These are phyloP conservation scores for Lolium multiflorum DNA, from an alignment of 176 grass and related monocot genomes.

Conservation along the genomic window DNA sequence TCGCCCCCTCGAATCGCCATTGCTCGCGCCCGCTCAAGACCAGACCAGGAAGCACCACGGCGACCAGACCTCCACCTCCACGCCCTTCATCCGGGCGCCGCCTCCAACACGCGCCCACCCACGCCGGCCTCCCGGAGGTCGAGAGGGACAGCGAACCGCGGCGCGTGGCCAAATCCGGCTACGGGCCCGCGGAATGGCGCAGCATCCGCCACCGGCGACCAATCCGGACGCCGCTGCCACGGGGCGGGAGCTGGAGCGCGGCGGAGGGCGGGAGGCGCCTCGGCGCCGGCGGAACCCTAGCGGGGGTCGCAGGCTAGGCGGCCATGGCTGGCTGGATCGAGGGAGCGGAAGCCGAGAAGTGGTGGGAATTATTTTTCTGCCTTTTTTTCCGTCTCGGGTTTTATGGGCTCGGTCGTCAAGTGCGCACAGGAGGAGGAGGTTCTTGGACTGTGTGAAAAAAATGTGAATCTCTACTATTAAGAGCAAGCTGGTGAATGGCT, in stretches of 20 bases:
- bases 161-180: neutral
- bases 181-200: constrained; percentile 9
- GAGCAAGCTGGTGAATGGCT: too few relatives aligned
- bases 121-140: neutral
- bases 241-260: constrained; percentile 4
- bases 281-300: constrained; percentile 46
- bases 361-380: constrained; percentile 26
- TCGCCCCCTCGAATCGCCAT: constrained; percentile 33
- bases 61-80: neutral
- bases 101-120: neutral
- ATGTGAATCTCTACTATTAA: too few relatives aligned
- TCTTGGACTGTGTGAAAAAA: constrained; percentile 36
- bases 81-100: neutral
- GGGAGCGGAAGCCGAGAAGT: constrained; percentile 30
- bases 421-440: neutral
- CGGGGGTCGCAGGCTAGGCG: neutral
- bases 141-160: neutral
- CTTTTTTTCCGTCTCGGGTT: constrained; percentile 13
- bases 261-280: neutral
- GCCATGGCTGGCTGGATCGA: constrained; percentile 63
- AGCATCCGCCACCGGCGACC: constrained; percentile 36
- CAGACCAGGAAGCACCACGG: neutral
- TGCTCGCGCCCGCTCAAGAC: neutral
- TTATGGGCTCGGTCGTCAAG: constrained; percentile 18
- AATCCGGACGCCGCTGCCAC: constrained; percentile 31